A percentile compares a stretch with the other conserved stretches of the same genome.
Conservation (phyloP, 495 filamentous ascomycete species). For the Elasticomyces elasticus region DNA sequence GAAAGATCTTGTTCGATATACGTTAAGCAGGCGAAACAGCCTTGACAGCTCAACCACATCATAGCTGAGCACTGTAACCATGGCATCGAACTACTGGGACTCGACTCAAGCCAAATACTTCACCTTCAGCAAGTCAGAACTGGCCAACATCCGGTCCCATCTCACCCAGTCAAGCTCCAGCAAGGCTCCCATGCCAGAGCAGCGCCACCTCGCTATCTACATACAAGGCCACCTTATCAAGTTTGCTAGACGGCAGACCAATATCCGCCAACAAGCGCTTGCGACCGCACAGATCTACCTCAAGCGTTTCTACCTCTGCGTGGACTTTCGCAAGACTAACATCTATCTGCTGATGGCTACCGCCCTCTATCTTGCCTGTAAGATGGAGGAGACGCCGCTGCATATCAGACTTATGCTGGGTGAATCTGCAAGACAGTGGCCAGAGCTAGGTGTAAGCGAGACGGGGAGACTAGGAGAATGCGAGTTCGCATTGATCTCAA, state of each 20-base stretch:
- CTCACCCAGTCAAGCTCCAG: constrained; percentile 56
- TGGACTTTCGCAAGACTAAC: constrained; percentile 86
- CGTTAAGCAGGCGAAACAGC: too few relatives aligned
- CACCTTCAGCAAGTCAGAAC: constrained; percentile 73
- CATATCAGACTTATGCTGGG: constrained; percentile 82
- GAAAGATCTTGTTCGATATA: too few relatives aligned
- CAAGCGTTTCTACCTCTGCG: constrained; percentile 83
- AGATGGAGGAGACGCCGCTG: constrained; percentile 97
- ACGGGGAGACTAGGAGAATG: constrained; percentile 87
- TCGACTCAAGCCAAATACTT: constrained; percentile 84
- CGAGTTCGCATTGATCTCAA: constrained; percentile 91
- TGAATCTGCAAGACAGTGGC: constrained; percentile 81
- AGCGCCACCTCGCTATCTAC: constrained; percentile 77
- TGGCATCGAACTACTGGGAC: constrained; percentile 97
- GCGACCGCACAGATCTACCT: constrained; percentile 93
- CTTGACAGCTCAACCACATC: too few relatives aligned
- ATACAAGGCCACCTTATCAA: constrained; percentile 80
- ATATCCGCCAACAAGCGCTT: constrained; percentile 77
- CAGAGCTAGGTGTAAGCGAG: constrained; percentile 71
- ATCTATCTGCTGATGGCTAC: constrained; percentile 86
- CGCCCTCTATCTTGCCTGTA: constrained; percentile 89
- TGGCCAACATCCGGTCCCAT: constrained; percentile 62
- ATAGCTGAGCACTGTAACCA: too few relatives aligned
- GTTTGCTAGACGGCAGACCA: constrained; percentile 60
- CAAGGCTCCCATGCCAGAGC: constrained; percentile 70